Conservation (phyloP, 2,329 filamentous ascomycete genomes). For the Fusarium sp. region DNA sequence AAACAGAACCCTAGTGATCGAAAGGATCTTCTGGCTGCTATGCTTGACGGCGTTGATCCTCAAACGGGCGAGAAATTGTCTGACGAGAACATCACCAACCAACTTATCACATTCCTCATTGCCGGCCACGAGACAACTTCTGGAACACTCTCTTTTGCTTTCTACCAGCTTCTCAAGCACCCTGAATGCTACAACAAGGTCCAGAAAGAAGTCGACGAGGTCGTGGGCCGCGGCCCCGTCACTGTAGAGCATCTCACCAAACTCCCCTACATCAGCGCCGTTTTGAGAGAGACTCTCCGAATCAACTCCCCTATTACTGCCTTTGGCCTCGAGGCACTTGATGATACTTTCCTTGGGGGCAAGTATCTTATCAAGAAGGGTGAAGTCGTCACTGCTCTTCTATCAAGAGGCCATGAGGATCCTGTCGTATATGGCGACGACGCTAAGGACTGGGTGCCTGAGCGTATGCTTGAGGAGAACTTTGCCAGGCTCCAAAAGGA, state of each 20-base stretch:
- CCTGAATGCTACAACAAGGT: slow-evolving; percentile 72
- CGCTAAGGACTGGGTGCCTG: slow-evolving; percentile 76
- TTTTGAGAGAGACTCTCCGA: slow-evolving; percentile 76
- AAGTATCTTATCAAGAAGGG: slow-evolving; percentile 72
- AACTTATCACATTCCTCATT: slow-evolving; percentile 81
- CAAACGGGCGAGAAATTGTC: slow-evolving; percentile 76
- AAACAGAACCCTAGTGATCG: slow-evolving; percentile 68
- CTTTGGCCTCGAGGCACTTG: slow-evolving; percentile 68
- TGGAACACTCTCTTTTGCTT: slow-evolving; percentile 75
- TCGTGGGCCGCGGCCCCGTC: slow-evolving; percentile 72
- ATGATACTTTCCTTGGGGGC: slow-evolving; percentile 70
- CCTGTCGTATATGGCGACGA: slow-evolving; percentile 76
- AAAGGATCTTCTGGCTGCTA: slow-evolving; percentile 78
- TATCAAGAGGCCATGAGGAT: slow-evolving; percentile 73
- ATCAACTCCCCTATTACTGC: slow-evolving; percentile 72
- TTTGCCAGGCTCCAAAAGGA: slow-evolving; percentile 74
- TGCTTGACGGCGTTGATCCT: slow-evolving; percentile 78
- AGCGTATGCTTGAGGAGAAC: slow-evolving; percentile 79
- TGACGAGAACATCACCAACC: slow-evolving; percentile 75
- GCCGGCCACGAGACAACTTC: slow-evolving; percentile 81
- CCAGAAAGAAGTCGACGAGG: slow-evolving; percentile 76
- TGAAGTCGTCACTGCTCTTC: slow-evolving; percentile 64
- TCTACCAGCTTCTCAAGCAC: slow-evolving; percentile 76
- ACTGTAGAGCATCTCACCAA: slow-evolving; percentile 73
- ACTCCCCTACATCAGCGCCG: slow-evolving; percentile 76